Evolutionary conservation across 306 rosid species (phyloP), one percentile per base, ranked within the genome.

Genomic region (Morella rubra): DNA sequence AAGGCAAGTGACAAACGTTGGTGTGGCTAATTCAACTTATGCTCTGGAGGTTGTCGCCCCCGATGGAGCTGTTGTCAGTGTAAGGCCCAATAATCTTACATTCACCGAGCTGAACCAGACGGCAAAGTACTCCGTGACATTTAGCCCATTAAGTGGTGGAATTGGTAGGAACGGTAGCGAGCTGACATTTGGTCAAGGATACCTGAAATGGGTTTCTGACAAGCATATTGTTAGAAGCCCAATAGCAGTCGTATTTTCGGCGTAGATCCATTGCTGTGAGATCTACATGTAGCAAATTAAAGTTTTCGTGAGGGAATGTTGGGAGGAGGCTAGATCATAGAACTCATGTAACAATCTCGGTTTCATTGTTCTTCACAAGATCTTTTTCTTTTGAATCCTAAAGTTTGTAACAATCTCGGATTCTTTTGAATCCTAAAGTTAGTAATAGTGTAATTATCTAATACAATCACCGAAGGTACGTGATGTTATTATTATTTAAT

Each of bases 1-100:
- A 2, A 81, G 90, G 75, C 85, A 86, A 0, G 58, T 87, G 70
- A 88, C 90, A 11, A 85, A 91, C 47, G 86, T 88, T 73, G 90
- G 90, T 40, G 44, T 75, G 0, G 67, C 82, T 19, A 73, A 79
- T 44, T 72, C 89, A 67, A 74, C 81, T 53, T 90, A 86, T 67
- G 15, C 6, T 7, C 11, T 79, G 47, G 56, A 44, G 44, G 15
- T 86, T 79, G 75, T 55, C 0, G 53, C 22, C 8, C 93, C 90
- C 12, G 5, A 12, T 7, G 89, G 71, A 9, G 76, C 84, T 1
- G 60, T 22, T 0, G 24, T 87, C 14, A 82, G 70, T 22, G 77
- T 79, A 41, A 59, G n/a, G 3, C 91, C 91, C 49, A 0, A 13
- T 1, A 11, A 22, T 20, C 77, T 88, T 54, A 80, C 52, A 64